These are phyloP conservation scores for Candida tropicalis DNA, from an alignment of 1,139 yeast species.

Conservation along the genomic window DNA sequence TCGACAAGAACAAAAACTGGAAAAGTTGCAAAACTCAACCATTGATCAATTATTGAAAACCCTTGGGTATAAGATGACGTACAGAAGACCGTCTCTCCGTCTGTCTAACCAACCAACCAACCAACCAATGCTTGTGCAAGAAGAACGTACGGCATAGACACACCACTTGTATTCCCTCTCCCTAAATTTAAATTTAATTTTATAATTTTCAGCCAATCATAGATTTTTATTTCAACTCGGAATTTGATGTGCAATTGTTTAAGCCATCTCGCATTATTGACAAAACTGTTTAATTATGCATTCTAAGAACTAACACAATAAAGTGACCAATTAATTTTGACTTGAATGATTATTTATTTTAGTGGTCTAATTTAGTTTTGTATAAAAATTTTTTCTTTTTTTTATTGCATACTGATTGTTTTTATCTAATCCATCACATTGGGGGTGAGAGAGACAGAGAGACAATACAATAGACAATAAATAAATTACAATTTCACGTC, in stretches of 20 bases:
- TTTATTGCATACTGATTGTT: too few species aligned
- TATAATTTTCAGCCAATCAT: constrained; percentile 5
- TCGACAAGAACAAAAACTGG: too few species aligned
- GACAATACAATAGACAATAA: background rate
- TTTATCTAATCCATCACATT: constrained; percentile 3
- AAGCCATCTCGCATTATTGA: constrained; percentile 1
- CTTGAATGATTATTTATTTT: background rate
- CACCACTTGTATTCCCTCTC: background rate
- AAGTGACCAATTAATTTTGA: background rate
- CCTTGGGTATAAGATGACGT: too few species aligned
- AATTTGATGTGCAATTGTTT: background rate
- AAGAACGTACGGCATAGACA: background rate
- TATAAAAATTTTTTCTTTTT: background rate
- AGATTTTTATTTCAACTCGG: background rate
- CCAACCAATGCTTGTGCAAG: background rate
- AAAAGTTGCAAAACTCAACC: too few species aligned
- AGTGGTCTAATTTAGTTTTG: background rate
- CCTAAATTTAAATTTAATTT: background rate
- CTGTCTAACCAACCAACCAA: too few species aligned
- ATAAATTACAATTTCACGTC: background rate
- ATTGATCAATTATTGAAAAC: too few species aligned
- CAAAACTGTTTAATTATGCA: background rate
- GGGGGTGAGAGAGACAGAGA: too few species aligned
- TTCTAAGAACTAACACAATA: too few species aligned
- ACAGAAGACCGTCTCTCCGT: too few species aligned